Base-by-base conservation (phyloP, 2,329 filamentous ascomycete species). In the Ascochyta clinopodiicola region DNA sequence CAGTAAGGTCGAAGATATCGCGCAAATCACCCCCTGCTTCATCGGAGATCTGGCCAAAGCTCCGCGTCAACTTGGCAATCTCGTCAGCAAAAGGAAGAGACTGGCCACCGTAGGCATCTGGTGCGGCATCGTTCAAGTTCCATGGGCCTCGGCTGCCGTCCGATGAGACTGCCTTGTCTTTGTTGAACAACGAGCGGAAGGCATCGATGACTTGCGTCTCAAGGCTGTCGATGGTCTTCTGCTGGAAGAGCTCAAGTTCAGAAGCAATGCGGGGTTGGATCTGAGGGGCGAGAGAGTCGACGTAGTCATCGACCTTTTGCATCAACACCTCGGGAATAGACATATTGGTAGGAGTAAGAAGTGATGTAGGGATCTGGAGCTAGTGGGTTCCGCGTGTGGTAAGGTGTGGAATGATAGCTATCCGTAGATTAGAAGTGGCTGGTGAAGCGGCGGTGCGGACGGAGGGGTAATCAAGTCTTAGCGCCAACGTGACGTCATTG, bases 211-310 rank as follows among this genome's bases (percentile, higher is more conserved):
- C 67, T 51, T 70, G 67, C 35, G 60, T 62, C 36, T 71, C 68
- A 6, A 71, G 62, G 31, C 66, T 70, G 48, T 71, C 68, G 40
- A 71, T 71, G 13, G 68, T 71, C 45, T 70, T 70, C 39, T 71
- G 64, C 34, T 71, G 68, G 44, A 71, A 71, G 27, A 60, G 35
- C 38, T 71, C 68, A 22, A 71, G 62, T 59, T 71, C 68, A 31
- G 63, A 52, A 15, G 67, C 60, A 36, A 71, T 70, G 63, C 68
- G 67, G 66, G 68, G 66, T 47, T 71, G 67, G 27, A 71, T 70
- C 48, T 71, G 67, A 8, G 68, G 68, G 4, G 68, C 68, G 7
- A 71, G 63, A 27, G 66, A 69, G 49, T 71, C 67, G 22, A 71
- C 67, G 43, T 71, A 71, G 4, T 67, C 66, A 44, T 71, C 68